These are phyloP conservation scores for Filobasidium uniguttulatum DNA, from an alignment of 1,284 basidiomycete genomes.

Conservation along the genomic window DNA sequence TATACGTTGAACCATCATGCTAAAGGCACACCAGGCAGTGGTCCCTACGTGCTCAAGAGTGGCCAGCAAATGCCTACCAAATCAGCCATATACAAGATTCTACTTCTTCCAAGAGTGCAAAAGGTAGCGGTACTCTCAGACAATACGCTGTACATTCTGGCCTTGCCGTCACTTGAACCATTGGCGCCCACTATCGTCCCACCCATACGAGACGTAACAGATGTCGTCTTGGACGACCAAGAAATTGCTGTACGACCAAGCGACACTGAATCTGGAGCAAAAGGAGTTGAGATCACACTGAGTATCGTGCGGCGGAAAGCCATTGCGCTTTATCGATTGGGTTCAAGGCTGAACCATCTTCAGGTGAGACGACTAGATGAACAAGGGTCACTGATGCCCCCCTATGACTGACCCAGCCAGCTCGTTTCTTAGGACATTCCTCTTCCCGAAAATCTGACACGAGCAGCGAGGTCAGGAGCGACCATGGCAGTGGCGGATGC, in stretches of 20 bases:
- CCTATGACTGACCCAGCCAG: background rate
- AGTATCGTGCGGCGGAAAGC: conserved; percentile 59
- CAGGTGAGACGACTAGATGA: conserved; percentile 40
- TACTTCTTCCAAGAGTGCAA: conserved; percentile 58
- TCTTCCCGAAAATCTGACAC: conserved; percentile 47
- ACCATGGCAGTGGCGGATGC: conserved; percentile 61
- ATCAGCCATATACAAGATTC: conserved; percentile 55
- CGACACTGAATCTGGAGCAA: conserved; percentile 30
- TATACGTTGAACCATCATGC: conserved; percentile 27
- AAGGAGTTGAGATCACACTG: conserved; percentile 52
- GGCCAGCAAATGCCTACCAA: conserved; percentile 32
- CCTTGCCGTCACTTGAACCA: conserved; percentile 61
- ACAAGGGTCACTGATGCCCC: too few relatives aligned
- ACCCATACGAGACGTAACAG: conserved; percentile 61
- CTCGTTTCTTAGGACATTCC: conserved; percentile 61
- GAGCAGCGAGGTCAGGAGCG: conserved; percentile 52
- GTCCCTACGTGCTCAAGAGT: conserved; percentile 31
- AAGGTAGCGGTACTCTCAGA: conserved; percentile 59
- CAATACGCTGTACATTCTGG: conserved; percentile 62
- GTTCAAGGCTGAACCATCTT: conserved; percentile 47
- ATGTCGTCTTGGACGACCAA: conserved; percentile 63
- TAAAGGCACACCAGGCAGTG: background rate
- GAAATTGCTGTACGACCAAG: conserved; percentile 49
- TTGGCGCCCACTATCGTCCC: conserved; percentile 49
- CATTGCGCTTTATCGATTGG: conserved; percentile 54